Evolutionary conservation across 257 asterid species (phyloP).

Genomic region (Scutellaria galericulata): DNA sequence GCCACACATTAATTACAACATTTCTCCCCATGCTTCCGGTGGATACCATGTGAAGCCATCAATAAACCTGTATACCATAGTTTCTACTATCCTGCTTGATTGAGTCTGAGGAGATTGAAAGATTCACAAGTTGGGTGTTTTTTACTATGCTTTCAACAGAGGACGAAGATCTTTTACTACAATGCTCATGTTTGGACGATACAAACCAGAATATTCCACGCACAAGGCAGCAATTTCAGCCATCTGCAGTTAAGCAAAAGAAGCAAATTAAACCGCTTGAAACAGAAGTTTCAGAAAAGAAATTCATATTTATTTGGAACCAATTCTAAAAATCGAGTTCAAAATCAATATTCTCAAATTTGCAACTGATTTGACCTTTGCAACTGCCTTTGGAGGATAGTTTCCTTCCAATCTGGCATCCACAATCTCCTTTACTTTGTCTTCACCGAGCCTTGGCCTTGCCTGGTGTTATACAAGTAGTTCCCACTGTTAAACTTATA

Average conservation of each 20-base stretch:
- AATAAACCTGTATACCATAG: too few relatives aligned
- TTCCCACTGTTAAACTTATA: neutral
- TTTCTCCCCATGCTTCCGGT: too few relatives aligned
- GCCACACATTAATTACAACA: too few relatives aligned
- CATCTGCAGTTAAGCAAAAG: neutral
- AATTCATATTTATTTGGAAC: neutral
- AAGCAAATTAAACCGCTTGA: neutral
- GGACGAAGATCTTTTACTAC: conserved; percentile 50
- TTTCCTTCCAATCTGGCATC: conserved; percentile 50
- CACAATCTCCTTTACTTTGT: conserved; percentile 49
- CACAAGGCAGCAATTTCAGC: neutral
- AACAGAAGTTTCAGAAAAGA: neutral
- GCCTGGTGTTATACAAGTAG: conserved; percentile 17
- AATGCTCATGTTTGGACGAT: conserved; percentile 54
- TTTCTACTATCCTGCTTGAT: too few relatives aligned
- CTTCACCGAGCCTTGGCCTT: conserved; percentile 38
- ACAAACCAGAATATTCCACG: conserved; percentile 35
- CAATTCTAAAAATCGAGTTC: neutral
- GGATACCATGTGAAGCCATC: too few relatives aligned
- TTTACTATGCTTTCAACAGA: neutral
- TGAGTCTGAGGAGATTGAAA: too few relatives aligned
- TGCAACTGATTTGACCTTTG: conserved; percentile 44
- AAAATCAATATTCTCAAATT: neutral
- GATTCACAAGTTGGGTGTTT: neutral
- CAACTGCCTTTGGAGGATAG: conserved; percentile 61